Base-by-base conservation (phyloP, 345 rosid species). In the Nephelium lappaceum region DNA sequence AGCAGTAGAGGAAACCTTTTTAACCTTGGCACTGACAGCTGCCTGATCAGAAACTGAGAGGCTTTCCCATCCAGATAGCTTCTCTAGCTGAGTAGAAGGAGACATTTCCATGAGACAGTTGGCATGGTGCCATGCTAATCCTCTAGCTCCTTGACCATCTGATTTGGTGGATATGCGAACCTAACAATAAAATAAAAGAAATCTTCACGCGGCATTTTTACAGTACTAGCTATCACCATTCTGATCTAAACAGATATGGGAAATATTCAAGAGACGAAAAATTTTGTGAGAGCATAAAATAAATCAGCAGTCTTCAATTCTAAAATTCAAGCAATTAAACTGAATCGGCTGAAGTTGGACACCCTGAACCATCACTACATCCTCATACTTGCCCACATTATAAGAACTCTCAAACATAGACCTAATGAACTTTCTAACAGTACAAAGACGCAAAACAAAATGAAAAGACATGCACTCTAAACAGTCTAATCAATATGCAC, bases 71-170 rank as follows among this genome's bases (percentile, higher is more conserved):
- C 97, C 99, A 61, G 91, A 71, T 84, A 94, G 79, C 80, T 89
- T 94, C 69, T 90, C 90, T 82, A 87, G 83, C 78, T 86, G 81
- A 70, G 86, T 78, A 75, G 93, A 88, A 24, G 94, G 85, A 73
- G 84, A 74, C 82, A 79, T 81, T 11, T 87, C 87, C 76, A 89
- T 76, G 83, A 91, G 90, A 83, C 99, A 96, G 69, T 83, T 88
- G 24, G 93, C 97, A 80, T 94, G 98, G 77, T 96, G 89, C 99
- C 99, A 96, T 36, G 88, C 84, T 80, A 93, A 60, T 75, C 92
- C 94, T 87, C 73, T 96, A 67, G 87, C 77, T 78, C 89, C 89
- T 79, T 87, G 89, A 64, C 92, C 96, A 67, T 87, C 87, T 78
- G 95, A 87, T 84, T 92, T 95, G 57, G 89, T 78, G 65, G 90